Evolutionary conservation across 2,329 filamentous ascomycete genomes (phyloP), one percentile per base, ranked within the genome.

Genomic region (Coniochaeta sp.): DNA sequence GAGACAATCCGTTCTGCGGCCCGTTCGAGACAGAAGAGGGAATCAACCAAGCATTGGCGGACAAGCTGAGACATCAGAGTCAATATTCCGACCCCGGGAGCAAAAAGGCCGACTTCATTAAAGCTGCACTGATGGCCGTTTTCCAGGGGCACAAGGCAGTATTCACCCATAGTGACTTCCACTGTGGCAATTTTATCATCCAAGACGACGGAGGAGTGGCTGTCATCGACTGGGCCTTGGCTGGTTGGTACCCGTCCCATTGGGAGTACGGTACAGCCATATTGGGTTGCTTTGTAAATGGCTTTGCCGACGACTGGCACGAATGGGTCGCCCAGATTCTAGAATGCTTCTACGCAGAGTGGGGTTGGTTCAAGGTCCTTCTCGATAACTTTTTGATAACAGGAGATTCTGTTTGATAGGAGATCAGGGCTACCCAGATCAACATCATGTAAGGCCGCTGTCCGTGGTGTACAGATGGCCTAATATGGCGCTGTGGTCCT

Each of bases 181-280:
- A 58, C 7, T 17, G 55, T 14, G 56, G 58, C 55, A 62, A 62
- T 31, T 56, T 60, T 6, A 55, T 62, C 9, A 47, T 62, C 58
- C 14, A 40, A 62, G 26, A 55, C 58, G 3, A 58, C 24, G 26
- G 58, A 58, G 22, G 12, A 38, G 58, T 56, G 19, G 58, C 61
- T 12, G 40, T 60, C 58, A 60, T 62, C 19, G 61, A 62, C 44
- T 62, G 58, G 61, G 61, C 34, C n/a, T 58, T 58, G 34, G 44
- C 44, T 16, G 61, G 61, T 1, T 62, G 58, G 61, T 62, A 60
- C 33, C 58, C 61, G 24, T 60, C 44, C 12, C 60, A 58, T 22
- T 62, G 61, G 61, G 58, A 62, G 40, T 62, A 57, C 43, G 58
- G 61, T 58, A 62, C 59, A 24, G 56, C 58, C 17, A 58, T 38